Base-by-base conservation (phyloP, 2,329 filamentous ascomycete species). In the Hypoxylon sp. region DNA sequence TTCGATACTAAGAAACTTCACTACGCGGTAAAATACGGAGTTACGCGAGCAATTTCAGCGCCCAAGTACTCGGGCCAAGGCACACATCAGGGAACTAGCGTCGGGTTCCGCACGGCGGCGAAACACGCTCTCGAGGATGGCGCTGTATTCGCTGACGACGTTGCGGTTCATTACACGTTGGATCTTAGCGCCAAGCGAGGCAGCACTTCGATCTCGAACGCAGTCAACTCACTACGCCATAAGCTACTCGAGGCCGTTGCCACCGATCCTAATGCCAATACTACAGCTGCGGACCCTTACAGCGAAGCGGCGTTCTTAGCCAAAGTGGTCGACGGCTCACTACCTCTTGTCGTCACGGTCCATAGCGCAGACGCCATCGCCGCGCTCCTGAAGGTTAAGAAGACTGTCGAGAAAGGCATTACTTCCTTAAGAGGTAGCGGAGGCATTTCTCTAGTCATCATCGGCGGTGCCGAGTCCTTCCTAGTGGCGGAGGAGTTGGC, bases 281-380 rank as follows among this genome's bases (percentile, higher is more conserved):
- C 80, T 11, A 78, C 80, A 1, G 71, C 70, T 8, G 62, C 78
- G 5, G 81, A 86, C 17, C 69, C 77, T 0, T 87, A 81, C 73
- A 83, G 83, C 0, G 86, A 88, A 73, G 77, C 78, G 0, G 80
- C 82, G 2, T 89, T 84, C 73, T 81, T 89, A 19, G 82, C 80
- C 67, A 82, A 83, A 71, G 89, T 91, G 0, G 80, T 91, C 2
- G 74, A 80, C 1, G 89, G 87, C 22, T 78, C 84, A 2, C 74
- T 86, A 1, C 83, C 88, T 0, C 82, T 92, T 0, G 87, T 85
- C 3, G 74, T 92, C 10, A 88, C 84, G 0, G 86, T 86, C 10
- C 86, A 91, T 74, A 89, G 86, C 66, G 90, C 89, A 5, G 90
- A 92, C 72, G 83, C 84, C 19, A 91, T 91, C 66, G 86, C 88